These are phyloP conservation scores for Cryptococcus sp. DNA, from an alignment of 1,284 basidiomycete genomes.

Conservation along the genomic window DNA sequence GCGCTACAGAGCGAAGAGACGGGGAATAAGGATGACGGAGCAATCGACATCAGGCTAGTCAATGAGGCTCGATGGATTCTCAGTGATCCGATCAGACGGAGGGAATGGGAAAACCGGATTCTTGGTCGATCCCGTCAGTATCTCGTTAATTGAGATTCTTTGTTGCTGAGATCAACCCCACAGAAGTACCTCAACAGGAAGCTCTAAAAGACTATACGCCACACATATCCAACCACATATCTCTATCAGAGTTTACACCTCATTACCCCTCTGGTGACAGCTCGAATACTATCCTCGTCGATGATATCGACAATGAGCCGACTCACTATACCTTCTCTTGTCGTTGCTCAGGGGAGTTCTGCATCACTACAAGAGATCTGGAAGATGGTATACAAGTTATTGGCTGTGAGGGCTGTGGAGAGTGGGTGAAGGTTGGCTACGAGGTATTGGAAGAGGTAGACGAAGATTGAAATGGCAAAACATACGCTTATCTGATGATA, in stretches of 20 bases:
- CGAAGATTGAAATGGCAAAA: no score
- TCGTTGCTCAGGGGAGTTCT: slow-evolving; percentile 43
- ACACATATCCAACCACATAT: slow-evolving; percentile 29
- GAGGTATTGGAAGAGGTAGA: slow-evolving; percentile 37
- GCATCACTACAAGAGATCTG: slow-evolving; percentile 42
- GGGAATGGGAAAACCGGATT: slow-evolving; percentile 11
- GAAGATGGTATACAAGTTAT: slow-evolving; percentile 48
- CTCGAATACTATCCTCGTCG: neutral
- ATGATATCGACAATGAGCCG: slow-evolving; percentile 16
- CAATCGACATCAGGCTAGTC: slow-evolving; percentile 29
- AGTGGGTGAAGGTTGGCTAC: slow-evolving; percentile 48
- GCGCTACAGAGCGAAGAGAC: neutral
- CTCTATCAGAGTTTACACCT: slow-evolving; percentile 36
- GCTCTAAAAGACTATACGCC: slow-evolving; percentile 1
- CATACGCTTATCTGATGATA: no score
- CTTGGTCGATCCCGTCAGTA: no score
- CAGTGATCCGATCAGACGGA: slow-evolving; percentile 19
- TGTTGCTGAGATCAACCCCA: no score
- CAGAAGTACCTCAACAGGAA: neutral
- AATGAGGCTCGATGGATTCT: slow-evolving; percentile 46
- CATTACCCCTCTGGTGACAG: slow-evolving; percentile 6
- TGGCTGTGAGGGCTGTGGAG: slow-evolving; percentile 49
- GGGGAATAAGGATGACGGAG: neutral
- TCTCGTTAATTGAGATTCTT: no score
- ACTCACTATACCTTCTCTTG: slow-evolving; percentile 44